A percentile compares a stretch with the other conserved stretches of the same genome.
Evolutionary conservation across 1,284 basidiomycete species (phyloP).

Genomic region (Cutaneotrichosporon curvatum): DNA sequence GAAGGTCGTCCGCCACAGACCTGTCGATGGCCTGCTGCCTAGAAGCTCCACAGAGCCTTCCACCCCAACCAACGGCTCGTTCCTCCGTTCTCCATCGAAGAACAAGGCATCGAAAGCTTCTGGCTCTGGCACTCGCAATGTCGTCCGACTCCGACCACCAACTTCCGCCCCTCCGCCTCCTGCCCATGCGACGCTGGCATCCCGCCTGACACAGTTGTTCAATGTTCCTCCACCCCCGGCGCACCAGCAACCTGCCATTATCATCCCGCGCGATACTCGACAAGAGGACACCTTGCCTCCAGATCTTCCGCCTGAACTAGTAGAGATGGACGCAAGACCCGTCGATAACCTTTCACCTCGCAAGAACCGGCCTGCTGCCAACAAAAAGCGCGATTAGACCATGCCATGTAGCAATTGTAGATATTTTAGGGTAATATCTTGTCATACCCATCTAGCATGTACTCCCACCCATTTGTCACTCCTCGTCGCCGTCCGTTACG

Average conservation of each 20-base stretch:
- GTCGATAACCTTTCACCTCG: background rate
- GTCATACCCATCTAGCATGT: background rate
- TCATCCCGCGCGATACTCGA: background rate
- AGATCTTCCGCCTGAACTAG: background rate
- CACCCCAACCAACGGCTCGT: background rate
- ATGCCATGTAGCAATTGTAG: slow-evolving; percentile 3
- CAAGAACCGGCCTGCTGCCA: background rate
- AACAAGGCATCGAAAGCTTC: background rate
- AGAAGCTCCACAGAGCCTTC: background rate
- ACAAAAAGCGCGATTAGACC: slow-evolving; percentile 14
- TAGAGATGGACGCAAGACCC: slow-evolving; percentile 12
- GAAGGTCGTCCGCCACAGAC: no score
- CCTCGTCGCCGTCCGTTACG: slow-evolving; percentile 17
- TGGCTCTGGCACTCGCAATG: background rate
- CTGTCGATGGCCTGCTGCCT: background rate
- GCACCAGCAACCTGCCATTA: background rate
- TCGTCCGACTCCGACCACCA: slow-evolving; percentile 12
- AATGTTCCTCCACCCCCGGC: slow-evolving; percentile 13
- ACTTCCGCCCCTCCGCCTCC: slow-evolving; percentile 2
- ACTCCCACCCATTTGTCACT: background rate
- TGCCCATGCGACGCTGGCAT: background rate
- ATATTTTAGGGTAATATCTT: slow-evolving; percentile 1
- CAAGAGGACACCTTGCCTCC: background rate
- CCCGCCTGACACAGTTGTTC: slow-evolving; percentile 8
- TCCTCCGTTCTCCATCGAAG: background rate